Percentiles rank a stretch among this genome's conserved stretches.
Conservation (phyloP, 352 stramenopile genomes). For the Globisporangium echinulatum region DNA sequence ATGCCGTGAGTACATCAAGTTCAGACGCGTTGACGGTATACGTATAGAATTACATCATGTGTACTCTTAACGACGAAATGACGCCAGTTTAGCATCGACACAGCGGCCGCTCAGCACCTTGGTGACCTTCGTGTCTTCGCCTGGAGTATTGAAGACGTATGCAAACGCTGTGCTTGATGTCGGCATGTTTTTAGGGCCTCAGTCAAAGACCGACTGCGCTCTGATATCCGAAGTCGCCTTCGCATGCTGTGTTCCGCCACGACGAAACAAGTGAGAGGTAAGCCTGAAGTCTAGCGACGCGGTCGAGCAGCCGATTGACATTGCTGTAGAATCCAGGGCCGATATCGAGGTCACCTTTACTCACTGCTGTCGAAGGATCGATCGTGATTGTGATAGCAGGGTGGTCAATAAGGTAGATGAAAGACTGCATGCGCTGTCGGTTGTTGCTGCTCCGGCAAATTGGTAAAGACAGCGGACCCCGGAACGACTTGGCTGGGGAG, state of each 20-base stretch:
- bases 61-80: not conserved
- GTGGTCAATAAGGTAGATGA: constrained; percentile 1
- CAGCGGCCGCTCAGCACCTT: constrained; percentile 21
- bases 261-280: not conserved
- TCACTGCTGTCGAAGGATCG: not conserved
- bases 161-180: constrained; percentile 19
- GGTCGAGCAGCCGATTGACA: not conserved
- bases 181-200: constrained; percentile 17
- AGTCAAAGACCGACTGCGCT: constrained; percentile 24
- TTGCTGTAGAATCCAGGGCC: constrained; percentile 1
- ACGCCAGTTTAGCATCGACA: not conserved
- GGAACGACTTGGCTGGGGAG: not conserved
- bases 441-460: not conserved
- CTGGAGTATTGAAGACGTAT: constrained; percentile 28
- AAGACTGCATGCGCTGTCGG: not conserved
- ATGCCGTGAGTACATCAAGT: not conserved
- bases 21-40: not conserved
- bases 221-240: constrained; percentile 6
- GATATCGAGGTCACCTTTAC: not conserved
- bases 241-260: constrained; percentile 10
- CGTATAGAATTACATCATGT: not conserved
- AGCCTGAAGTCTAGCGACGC: not conserved
- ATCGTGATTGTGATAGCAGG: not conserved
- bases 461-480: not conserved
- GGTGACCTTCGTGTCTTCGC: constrained; percentile 19